phyloP scores from a whole-genome alignment of 768 basidiomycete species.

The Suillus fuscotomentosus region DNA sequence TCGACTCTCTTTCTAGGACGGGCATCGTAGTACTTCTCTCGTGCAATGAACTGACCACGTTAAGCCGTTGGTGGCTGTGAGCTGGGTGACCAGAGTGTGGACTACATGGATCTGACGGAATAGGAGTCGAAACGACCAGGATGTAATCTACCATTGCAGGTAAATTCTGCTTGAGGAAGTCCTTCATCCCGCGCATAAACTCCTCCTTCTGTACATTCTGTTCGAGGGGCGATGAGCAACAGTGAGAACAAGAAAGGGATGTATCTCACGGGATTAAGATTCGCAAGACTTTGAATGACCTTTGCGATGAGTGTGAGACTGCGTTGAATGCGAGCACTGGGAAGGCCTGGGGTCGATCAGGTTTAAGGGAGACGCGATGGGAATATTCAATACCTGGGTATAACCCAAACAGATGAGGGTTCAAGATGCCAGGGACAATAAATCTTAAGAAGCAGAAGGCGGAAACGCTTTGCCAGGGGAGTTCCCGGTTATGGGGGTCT shows the following conservation, averaged over 20 bases:
- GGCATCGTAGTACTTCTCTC: slow-evolving; percentile 57
- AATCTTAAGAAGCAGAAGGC: slow-evolving; percentile 90
- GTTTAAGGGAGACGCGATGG: background rate
- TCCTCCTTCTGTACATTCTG: slow-evolving; percentile 73
- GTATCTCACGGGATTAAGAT: slow-evolving; percentile 66
- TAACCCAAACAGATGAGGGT: slow-evolving; percentile 82
- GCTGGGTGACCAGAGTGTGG: slow-evolving; percentile 25
- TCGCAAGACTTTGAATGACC: slow-evolving; percentile 87
- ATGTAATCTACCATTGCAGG: slow-evolving; percentile 82
- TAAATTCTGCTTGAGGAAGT: slow-evolving; percentile 63
- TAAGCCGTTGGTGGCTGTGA: slow-evolving; percentile 50
- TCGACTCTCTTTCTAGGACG: slow-evolving; percentile 62
- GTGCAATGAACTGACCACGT: slow-evolving; percentile 53
- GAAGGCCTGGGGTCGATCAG: slow-evolving; percentile 52
- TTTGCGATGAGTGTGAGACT: slow-evolving; percentile 85
- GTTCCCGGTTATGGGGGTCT: slow-evolving; percentile 46
- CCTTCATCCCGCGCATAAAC: slow-evolving; percentile 77
- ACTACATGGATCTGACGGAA: slow-evolving; percentile 21
- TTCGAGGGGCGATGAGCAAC: slow-evolving; percentile 2
- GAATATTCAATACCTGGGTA: slow-evolving; percentile 53
- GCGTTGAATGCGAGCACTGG: slow-evolving; percentile 64
- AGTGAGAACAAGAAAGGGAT: slow-evolving; percentile 4
- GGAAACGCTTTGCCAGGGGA: slow-evolving; percentile 82
- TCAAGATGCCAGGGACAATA: slow-evolving; percentile 86
- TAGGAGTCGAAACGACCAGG: slow-evolving; percentile 62